Evolutionary conservation across 805 yeast species (phyloP), one percentile per base, ranked within the genome.

Genomic region (Barnettozyma siamensis): DNA sequence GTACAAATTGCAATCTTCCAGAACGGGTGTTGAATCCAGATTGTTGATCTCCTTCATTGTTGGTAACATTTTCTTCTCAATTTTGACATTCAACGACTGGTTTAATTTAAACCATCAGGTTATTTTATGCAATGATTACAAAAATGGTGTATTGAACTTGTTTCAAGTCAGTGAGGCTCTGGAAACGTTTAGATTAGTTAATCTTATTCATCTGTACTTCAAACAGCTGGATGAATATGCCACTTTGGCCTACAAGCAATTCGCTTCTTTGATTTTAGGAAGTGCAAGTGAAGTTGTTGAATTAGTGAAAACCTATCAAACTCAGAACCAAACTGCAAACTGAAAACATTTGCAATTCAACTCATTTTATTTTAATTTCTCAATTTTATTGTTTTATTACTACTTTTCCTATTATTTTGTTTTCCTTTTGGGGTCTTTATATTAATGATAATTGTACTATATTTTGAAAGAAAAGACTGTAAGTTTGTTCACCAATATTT

Each of bases 81-180:
- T 42, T 7, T 28, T 56, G 18, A 17, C 51, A 1, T 55, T 55
- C 23, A 46, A 48, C 20, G 59, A 55, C 33, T 57, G 55, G 53
- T 55, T 53, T 41, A 48, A 57, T 30, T 30, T 53, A 17, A 49
- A 32, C 5, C 45, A 55, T 37, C 48, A 49, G 18, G 44, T 57
- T 12, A 43, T 55, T 19, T 34, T 53, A 17, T 57, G 60, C 42
- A 57, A 57, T 40, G 58, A 57, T 15, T 57, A 54, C 43, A 57
- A 55, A 39, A 55, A 55, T 31, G 60, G 60, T 1, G 24, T 33
- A 5, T 33, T 47, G n/a, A 55, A 50, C 27, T 18, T 57, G 19
- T 57, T 48, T 38, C 56, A 54, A 33, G 51, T 54, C 11, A 42
- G 54, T 32, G 54, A 47, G 23, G 34, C 49, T 20, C 39, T 57